Evolutionary conservation across 2,329 filamentous ascomycete genomes (phyloP).

Genomic region (Coniochaeta hoffmannii): DNA sequence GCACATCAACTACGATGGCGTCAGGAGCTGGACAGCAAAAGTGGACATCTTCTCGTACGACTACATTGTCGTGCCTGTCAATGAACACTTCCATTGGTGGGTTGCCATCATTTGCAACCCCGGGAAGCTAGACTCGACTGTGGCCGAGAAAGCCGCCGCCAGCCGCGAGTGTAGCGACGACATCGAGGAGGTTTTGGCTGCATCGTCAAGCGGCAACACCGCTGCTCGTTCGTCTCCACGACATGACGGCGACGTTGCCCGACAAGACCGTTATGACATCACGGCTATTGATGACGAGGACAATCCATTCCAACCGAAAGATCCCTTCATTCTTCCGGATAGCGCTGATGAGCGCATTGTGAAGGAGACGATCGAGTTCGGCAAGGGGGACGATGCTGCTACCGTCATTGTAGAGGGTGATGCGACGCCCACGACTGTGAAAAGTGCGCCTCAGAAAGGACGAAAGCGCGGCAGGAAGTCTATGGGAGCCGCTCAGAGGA

Average conservation of each 20-base stretch:
- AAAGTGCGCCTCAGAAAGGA: conserved; percentile 13
- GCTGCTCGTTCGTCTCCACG: neutral
- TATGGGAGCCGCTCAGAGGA: conserved; percentile 24
- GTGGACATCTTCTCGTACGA: conserved; percentile 80
- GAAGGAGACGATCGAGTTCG: neutral
- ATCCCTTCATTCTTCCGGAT: neutral
- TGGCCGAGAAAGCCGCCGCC: neutral
- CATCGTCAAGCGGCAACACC: neutral
- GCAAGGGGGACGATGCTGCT: neutral
- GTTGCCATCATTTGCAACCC: conserved; percentile 92
- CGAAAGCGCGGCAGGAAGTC: conserved; percentile 24
- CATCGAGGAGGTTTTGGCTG: neutral
- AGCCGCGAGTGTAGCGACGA: neutral
- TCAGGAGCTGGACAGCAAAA: conserved; percentile 81
- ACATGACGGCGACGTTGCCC: neutral
- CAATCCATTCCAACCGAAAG: neutral
- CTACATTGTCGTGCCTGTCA: conserved; percentile 87
- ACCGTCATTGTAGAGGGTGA: conserved; percentile 3
- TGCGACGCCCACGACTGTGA: neutral
- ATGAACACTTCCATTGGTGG: conserved; percentile 86
- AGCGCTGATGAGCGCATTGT: neutral
- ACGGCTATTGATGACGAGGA: neutral
- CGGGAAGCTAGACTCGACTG: conserved; percentile 44
- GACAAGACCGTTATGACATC: neutral
- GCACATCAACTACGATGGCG: conserved; percentile 73